These are phyloP conservation scores for Hypsizygus marmoreus DNA, from an alignment of 768 basidiomycete species.

Conservation along the genomic window DNA sequence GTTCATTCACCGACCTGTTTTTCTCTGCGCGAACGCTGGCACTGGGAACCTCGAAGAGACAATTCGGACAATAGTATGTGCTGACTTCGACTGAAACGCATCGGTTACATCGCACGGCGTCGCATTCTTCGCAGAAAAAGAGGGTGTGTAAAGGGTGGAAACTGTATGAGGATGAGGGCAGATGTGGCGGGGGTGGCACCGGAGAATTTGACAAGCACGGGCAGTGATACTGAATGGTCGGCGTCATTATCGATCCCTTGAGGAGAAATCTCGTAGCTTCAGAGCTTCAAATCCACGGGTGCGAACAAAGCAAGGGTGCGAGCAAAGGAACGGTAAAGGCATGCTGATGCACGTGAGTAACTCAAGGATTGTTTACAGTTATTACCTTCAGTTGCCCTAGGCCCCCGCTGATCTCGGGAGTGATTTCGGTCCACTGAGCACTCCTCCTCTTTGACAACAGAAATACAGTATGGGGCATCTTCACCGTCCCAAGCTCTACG, in stretches of 20 bases:
- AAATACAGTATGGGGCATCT: slow-evolving; percentile 29
- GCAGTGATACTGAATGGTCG: slow-evolving; percentile 66
- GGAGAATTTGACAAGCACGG: slow-evolving; percentile 64
- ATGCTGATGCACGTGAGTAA: neutral
- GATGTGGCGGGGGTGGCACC: slow-evolving; percentile 71
- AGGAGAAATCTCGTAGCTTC: no score
- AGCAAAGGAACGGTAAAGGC: no score
- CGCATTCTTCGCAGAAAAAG: slow-evolving; percentile 99
- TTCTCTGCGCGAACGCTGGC: slow-evolving; percentile 98
- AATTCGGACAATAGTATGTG: slow-evolving; percentile 98
- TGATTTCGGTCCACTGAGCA: no score
- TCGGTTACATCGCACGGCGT: slow-evolving; percentile 89
- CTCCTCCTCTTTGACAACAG: no score
- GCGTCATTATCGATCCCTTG: no score
- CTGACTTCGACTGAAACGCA: slow-evolving; percentile 94
- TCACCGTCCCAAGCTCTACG: slow-evolving; percentile 50
- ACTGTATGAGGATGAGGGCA: slow-evolving; percentile 74
- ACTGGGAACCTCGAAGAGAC: slow-evolving; percentile 96
- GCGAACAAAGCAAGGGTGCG: no score
- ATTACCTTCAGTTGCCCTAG: no score
- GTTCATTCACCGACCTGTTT: slow-evolving; percentile 64
- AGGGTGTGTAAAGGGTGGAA: slow-evolving; percentile 85
- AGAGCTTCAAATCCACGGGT: no score
- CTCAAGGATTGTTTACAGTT: no score
- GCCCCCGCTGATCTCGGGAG: no score